These are phyloP conservation scores for Mycotypha africana DNA, from an alignment of 371 early-diverging fungal genomes.

Conservation along the genomic window DNA sequence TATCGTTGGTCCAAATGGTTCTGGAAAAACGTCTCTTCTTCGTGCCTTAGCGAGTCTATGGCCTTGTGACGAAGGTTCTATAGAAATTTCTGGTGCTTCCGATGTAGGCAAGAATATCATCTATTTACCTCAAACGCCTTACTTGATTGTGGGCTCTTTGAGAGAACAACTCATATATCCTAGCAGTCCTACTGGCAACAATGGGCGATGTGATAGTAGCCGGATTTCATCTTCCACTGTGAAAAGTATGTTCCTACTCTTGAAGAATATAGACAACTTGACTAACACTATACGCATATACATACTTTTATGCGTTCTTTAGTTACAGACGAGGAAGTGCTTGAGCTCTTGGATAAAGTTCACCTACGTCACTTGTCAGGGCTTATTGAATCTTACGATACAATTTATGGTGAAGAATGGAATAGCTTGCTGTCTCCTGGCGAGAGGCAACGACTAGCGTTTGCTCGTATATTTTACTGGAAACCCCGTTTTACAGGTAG, in stretches of 20 bases:
- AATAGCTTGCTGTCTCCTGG: conserved; percentile 69
- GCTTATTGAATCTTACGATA: conserved; percentile 47
- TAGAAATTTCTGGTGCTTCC: conserved; percentile 15
- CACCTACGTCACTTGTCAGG: conserved; percentile 48
- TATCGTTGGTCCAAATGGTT: conserved; percentile 70
- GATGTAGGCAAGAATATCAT: conserved; percentile 38
- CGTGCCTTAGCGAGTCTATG: conserved; percentile 71
- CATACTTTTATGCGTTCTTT: no score
- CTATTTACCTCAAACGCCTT: conserved; percentile 67
- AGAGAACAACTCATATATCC: conserved; percentile 69
- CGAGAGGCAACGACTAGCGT: conserved; percentile 68
- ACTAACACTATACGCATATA: no score
- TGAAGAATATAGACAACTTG: no score
- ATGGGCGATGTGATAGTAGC: conserved; percentile 28
- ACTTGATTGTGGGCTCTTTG: conserved; percentile 62
- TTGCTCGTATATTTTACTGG: conserved; percentile 66
- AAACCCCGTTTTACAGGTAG: conserved; percentile 64
- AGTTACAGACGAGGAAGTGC: conserved; percentile 47
- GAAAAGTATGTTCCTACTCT: no score
- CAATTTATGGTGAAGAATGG: conserved; percentile 56
- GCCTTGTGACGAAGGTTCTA: conserved; percentile 49
- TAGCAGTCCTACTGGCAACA: conserved; percentile 15
- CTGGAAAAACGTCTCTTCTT: conserved; percentile 67
- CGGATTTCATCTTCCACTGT: no score
- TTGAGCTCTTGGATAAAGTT: conserved; percentile 37